A percentile compares a stretch with the other conserved stretches of the same genome.
These are phyloP conservation scores for Conticribra guillardii DNA, from an alignment of 108 stramenopile species.

Conservation along the genomic window DNA sequence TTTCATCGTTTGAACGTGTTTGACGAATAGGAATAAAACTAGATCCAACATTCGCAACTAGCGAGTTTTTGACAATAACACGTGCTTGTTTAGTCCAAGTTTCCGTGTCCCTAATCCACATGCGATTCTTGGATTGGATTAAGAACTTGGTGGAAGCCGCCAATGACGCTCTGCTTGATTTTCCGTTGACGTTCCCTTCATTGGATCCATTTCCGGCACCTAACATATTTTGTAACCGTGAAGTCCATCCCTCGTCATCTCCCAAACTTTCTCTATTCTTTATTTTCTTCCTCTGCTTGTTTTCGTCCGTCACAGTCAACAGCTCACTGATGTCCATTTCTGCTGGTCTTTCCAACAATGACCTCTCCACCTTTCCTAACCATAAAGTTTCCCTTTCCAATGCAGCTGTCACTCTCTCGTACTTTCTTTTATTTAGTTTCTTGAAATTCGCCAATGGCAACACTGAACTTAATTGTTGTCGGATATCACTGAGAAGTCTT, in stretches of 20 bases:
- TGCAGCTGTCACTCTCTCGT: slow-evolving; percentile 56
- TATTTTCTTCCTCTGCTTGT: neutral
- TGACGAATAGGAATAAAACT: slow-evolving; percentile 30
- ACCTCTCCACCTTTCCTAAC: slow-evolving; percentile 55
- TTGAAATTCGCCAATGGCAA: slow-evolving; percentile 7
- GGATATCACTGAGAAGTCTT: neutral
- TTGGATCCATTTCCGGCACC: neutral
- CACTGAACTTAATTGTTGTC: slow-evolving; percentile 3
- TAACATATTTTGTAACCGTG: neutral
- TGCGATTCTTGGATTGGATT: slow-evolving; percentile 35
- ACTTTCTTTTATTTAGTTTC: slow-evolving; percentile 28
- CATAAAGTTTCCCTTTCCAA: slow-evolving; percentile 63
- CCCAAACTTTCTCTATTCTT: neutral
- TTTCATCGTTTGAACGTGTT: no score
- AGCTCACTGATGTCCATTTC: slow-evolving; percentile 54
- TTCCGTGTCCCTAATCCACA: slow-evolving; percentile 38
- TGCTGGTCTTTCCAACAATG: slow-evolving; percentile 54
- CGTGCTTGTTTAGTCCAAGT: slow-evolving; percentile 29
- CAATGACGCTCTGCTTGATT: slow-evolving; percentile 11
- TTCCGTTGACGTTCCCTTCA: no score
- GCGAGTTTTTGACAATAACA: slow-evolving; percentile 27
- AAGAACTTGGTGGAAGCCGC: slow-evolving; percentile 14
- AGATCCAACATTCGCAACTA: slow-evolving; percentile 28
- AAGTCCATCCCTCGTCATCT: neutral
- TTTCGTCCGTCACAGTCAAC: slow-evolving; percentile 31